phyloP scores from a whole-genome alignment of 371 early-diverging fungal genomes.

The Coemansia sp. region DNA sequence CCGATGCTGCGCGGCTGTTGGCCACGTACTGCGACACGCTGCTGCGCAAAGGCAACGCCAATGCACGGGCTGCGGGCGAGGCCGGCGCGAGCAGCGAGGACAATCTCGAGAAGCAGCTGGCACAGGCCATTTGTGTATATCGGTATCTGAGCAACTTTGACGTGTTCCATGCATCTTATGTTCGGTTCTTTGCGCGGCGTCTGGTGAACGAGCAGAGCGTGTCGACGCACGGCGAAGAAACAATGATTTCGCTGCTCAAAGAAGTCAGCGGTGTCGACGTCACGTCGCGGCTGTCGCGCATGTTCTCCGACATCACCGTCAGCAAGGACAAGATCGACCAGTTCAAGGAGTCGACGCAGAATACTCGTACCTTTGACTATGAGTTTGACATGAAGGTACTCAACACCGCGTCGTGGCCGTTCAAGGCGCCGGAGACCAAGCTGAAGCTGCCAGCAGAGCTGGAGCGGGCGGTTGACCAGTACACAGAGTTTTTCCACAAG shows the following conservation, averaged over 20 bases:
- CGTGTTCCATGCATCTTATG: constrained; percentile 92
- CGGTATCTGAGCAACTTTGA: constrained; percentile 93
- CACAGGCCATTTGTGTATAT: constrained; percentile 78
- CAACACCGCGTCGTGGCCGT: constrained; percentile 89
- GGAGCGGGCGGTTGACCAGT: constrained; percentile 73
- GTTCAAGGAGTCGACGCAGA: constrained; percentile 58
- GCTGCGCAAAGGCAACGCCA: constrained; percentile 75
- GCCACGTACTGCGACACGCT: constrained; percentile 84
- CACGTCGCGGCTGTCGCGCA: constrained; percentile 83
- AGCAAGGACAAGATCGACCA: constrained; percentile 79
- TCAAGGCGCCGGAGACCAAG: constrained; percentile 63
- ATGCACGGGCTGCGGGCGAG: constrained; percentile 55
- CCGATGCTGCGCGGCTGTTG: constrained; percentile 76
- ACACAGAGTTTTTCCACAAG: constrained; percentile 77
- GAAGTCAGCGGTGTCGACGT: constrained; percentile 93
- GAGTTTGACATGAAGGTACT: constrained; percentile 88
- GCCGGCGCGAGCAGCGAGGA: constrained; percentile 60
- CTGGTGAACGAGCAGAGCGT: constrained; percentile 76
- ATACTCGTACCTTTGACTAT: constrained; percentile 49
- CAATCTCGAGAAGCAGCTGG: constrained; percentile 81
- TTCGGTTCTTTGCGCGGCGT: constrained; percentile 83
- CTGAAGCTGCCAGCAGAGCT: constrained; percentile 85
- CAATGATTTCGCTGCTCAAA: constrained; percentile 80
- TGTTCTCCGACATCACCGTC: constrained; percentile 89
- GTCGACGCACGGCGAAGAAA: constrained; percentile 81